phyloP scores from a whole-genome alignment of 345 rosid species.

The Linum trigynum region DNA sequence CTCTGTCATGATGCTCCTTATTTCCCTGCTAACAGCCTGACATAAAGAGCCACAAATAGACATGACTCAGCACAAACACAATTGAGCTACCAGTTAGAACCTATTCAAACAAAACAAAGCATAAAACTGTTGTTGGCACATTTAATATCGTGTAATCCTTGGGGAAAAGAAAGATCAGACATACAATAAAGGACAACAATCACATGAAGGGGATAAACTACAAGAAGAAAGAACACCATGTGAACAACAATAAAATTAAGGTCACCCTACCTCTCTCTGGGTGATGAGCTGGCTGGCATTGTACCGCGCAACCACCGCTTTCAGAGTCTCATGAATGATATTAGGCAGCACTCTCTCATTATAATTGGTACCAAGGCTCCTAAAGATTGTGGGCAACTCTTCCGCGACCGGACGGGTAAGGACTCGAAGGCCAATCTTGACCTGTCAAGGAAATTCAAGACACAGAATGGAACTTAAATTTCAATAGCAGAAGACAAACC shows the following conservation, averaged over 20 bases:
- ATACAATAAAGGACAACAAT: not conserved
- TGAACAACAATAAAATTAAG: not conserved
- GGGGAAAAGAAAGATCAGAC: not conserved
- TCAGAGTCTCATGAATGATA: conserved; percentile 82
- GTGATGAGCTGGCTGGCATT: conserved; percentile 96
- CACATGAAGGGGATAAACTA: not conserved
- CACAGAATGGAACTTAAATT: not conserved
- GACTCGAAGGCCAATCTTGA: conserved; percentile 88
- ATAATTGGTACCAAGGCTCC: conserved; percentile 74
- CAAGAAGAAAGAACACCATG: not conserved
- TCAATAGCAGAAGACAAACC: not conserved
- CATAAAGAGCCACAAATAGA: not conserved
- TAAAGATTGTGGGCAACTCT: conserved; percentile 65
- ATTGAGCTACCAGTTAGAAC: not conserved
- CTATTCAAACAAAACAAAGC: not conserved
- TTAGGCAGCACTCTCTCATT: conserved; percentile 84
- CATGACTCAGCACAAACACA: not conserved
- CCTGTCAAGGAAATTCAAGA: conserved; percentile 34
- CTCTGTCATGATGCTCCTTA: conserved; percentile 75
- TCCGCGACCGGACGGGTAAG: conserved; percentile 78
- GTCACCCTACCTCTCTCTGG: conserved; percentile 62
- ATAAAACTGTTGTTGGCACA: not conserved
- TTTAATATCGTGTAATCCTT: too few relatives aligned
- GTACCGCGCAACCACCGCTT: conserved; percentile 91
- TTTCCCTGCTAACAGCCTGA: conserved; percentile 78